Evolutionary conservation across 176 grass and related monocot species (phyloP).

Genomic region (Hyparrhenia diplandra): DNA sequence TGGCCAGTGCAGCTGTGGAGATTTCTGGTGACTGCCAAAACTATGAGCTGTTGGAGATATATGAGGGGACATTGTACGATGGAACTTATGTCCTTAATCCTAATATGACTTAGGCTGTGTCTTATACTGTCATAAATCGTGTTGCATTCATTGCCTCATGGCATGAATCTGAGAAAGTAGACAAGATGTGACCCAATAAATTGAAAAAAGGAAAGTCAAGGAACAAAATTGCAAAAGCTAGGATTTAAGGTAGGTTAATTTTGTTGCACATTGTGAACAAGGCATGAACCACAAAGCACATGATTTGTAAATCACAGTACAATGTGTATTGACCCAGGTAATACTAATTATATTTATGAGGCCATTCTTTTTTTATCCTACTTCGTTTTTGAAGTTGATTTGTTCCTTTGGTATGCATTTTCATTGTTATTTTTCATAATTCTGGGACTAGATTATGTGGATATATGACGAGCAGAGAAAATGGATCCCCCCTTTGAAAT

Average conservation of each 20-base stretch:
- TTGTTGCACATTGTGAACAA: neutral
- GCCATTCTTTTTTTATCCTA: neutral
- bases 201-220: neutral
- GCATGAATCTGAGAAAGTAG: neutral
- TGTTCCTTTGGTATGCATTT: neutral
- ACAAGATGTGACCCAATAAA: neutral
- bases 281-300: neutral
- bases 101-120: neutral
- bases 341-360: neutral
- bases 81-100: neutral
- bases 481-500: no score
- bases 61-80: neutral
- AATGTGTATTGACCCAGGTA: neutral
- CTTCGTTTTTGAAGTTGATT: neutral
- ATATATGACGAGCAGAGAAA: neutral
- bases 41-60: neutral
- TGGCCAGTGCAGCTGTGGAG: conserved; percentile 70
- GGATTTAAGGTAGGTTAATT: neutral
- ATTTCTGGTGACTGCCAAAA: conserved; percentile 62
- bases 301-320: neutral
- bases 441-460: neutral
- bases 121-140: neutral
- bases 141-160: neutral
- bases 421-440: neutral
- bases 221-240: neutral